phyloP scores from a whole-genome alignment of 345 rosid genomes.

The Bruguiera parviflora region DNA sequence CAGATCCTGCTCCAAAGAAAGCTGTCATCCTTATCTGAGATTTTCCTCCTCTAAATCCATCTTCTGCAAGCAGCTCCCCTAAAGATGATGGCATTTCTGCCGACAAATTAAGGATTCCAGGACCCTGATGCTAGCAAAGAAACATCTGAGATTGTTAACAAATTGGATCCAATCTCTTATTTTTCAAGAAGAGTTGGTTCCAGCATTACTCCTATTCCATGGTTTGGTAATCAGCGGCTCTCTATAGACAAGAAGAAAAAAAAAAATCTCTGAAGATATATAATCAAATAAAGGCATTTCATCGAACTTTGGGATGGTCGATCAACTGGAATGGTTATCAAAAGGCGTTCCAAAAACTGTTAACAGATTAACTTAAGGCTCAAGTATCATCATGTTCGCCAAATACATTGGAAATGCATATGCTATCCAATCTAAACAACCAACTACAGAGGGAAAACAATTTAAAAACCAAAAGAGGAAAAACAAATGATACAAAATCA shows the following conservation, averaged over 20 bases:
- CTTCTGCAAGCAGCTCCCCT: conserved; percentile 62
- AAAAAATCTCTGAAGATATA: not conserved
- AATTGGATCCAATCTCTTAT: not conserved
- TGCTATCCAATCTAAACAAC: no score
- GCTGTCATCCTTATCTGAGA: conserved; percentile 34
- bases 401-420: no score
- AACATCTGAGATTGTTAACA: not conserved
- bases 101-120: not conserved
- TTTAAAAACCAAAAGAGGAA: no score
- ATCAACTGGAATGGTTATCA: no score
- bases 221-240: no score
- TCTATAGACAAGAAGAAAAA: not conserved
- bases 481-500: no score
- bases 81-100: conserved; percentile 55
- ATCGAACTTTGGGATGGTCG: not conserved
- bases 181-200: no score
- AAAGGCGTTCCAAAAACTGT: no score
- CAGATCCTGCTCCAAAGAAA: conserved; percentile 32
- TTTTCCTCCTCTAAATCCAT: conserved; percentile 53
- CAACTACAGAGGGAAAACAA: no score
- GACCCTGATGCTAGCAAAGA: not conserved
- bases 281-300: not conserved
- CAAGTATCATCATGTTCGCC: no score
- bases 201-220: no score
- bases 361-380: no score